Conservation (phyloP, 352 stramenopile species). For the Globisporangium nodosum region DNA sequence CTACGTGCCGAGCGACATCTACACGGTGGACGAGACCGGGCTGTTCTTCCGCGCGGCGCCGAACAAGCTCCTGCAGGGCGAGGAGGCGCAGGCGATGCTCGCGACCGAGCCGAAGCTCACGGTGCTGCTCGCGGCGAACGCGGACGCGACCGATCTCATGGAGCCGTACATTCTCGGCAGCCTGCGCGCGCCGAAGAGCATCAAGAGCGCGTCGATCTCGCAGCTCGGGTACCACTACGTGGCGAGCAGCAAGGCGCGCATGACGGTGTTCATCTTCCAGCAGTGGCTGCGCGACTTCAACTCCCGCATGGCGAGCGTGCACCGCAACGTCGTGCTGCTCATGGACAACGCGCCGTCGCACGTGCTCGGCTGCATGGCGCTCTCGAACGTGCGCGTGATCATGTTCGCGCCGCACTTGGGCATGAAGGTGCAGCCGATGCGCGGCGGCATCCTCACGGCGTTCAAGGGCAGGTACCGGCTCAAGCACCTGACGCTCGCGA, state of each 20-base stretch:
- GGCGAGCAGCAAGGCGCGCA: conserved; percentile 74
- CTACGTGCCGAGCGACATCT: conserved; percentile 79
- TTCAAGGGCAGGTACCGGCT: conserved; percentile 87
- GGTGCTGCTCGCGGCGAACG: conserved; percentile 70
- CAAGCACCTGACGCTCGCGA: conserved; percentile 79
- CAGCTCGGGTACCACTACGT: conserved; percentile 86
- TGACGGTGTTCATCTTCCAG: conserved; percentile 89
- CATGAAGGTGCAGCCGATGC: conserved; percentile 86
- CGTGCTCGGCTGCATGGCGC: conserved; percentile 67
- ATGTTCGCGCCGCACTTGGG: conserved; percentile 79
- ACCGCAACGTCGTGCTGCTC: conserved; percentile 77
- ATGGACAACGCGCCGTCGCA: conserved; percentile 87
- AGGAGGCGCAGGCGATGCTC: conserved; percentile 74
- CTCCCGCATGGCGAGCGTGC: conserved; percentile 76
- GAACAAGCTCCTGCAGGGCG: conserved; percentile 77
- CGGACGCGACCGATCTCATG: conserved; percentile 73
- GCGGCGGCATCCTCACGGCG: conserved; percentile 67
- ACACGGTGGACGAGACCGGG: conserved; percentile 83
- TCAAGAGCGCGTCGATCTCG: conserved; percentile 76
- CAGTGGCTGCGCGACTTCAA: conserved; percentile 86
- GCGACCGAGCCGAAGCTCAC: conserved; percentile 65
- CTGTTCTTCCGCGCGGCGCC: conserved; percentile 85
- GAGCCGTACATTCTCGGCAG: conserved; percentile 85
- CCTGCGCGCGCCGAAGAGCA: conserved; percentile 63
- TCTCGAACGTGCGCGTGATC: conserved; percentile 85